Conservation (phyloP, 2,329 filamentous ascomycete genomes). For the Ophiobolus disseminans region DNA sequence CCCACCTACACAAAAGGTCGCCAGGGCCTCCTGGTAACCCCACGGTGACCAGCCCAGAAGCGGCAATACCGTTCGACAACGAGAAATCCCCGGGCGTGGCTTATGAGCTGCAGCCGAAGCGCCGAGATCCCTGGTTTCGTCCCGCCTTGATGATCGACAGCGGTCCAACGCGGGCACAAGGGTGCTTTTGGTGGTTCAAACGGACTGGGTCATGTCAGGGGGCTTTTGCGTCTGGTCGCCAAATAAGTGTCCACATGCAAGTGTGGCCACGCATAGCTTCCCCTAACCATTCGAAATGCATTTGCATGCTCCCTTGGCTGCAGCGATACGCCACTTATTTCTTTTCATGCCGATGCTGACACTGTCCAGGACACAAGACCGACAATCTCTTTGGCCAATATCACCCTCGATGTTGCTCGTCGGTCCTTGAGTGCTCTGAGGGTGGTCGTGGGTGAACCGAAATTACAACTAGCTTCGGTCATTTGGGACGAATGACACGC, state of each 20-base stretch:
- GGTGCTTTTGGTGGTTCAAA: slow-evolving; percentile 35
- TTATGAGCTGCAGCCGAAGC: slow-evolving; percentile 46
- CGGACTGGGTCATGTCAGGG: slow-evolving; percentile 44
- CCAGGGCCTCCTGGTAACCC: slow-evolving; percentile 28
- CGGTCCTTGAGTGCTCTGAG: no score
- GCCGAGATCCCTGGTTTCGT: slow-evolving; percentile 44
- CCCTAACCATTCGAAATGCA: slow-evolving; percentile 16
- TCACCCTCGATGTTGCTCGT: no score
- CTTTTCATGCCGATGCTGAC: no score
- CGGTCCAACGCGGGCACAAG: slow-evolving; percentile 41
- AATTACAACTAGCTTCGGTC: neutral
- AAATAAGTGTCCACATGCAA: slow-evolving; percentile 26
- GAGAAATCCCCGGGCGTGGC: slow-evolving; percentile 47
- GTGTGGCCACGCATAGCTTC: slow-evolving; percentile 32
- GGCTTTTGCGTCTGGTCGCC: slow-evolving; percentile 35
- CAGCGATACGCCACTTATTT: slow-evolving; percentile 17
- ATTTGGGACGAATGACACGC: neutral
- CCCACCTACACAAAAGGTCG: slow-evolving; percentile 18
- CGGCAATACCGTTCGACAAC: slow-evolving; percentile 46
- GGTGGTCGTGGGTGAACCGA: no score
- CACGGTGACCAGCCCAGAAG: slow-evolving; percentile 40
- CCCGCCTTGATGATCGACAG: slow-evolving; percentile 47
- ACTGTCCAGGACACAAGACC: no score
- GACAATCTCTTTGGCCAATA: no score
- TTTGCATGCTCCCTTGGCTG: slow-evolving; percentile 31